Evolutionary conservation across 192 early-diverging fungal species (phyloP).

Genomic region (Kickxella alabastrina): DNA sequence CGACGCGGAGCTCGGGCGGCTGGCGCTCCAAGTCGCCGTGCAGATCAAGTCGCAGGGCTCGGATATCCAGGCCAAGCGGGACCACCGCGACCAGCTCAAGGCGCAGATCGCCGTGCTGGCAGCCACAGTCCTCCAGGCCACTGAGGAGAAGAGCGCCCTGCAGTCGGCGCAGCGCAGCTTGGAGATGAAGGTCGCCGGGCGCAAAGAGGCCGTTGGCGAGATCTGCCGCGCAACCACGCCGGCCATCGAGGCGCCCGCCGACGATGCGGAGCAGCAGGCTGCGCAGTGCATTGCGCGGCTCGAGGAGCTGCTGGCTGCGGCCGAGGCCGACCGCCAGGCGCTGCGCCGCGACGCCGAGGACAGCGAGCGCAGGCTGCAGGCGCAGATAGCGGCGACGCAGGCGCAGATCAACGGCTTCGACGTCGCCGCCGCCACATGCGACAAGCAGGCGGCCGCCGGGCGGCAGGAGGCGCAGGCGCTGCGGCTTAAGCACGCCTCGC

Average conservation of each 20-base stretch:
- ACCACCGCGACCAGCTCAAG: constrained; percentile 17
- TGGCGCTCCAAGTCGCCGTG: constrained; percentile 48
- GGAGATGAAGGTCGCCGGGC: constrained; percentile 24
- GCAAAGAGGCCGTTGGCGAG: constrained; percentile 16
- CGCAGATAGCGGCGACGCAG: constrained; percentile 28
- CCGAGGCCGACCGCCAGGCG: constrained; percentile 46
- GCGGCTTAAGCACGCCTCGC: constrained; percentile 20
- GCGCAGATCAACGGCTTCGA: constrained; percentile 25
- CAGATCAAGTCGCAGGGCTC: constrained; percentile 39
- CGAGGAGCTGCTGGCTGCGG: constrained; percentile 42
- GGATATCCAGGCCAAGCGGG: constrained; percentile 19
- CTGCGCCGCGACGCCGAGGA: constrained; percentile 11
- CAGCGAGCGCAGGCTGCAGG: constrained; percentile 21
- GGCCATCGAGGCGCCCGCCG: constrained; percentile 1
- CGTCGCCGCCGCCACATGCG: constrained; percentile 16
- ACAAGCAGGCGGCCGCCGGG: constrained; percentile 17
- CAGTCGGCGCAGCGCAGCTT: constrained; percentile 29
- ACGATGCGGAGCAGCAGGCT: constrained; percentile 14
- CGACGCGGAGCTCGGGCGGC: constrained; percentile 58
- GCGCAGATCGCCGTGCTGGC: constrained; percentile 3
- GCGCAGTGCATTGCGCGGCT: constrained; percentile 12
- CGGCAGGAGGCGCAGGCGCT: constrained; percentile 14
- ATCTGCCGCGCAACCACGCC: constrained; percentile 8
- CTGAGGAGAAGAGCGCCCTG: constrained; percentile 14
- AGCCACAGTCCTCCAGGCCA: neutral